Base-by-base conservation (phyloP, 257 asterid genomes). In the Thymus mandschuricus region DNA sequence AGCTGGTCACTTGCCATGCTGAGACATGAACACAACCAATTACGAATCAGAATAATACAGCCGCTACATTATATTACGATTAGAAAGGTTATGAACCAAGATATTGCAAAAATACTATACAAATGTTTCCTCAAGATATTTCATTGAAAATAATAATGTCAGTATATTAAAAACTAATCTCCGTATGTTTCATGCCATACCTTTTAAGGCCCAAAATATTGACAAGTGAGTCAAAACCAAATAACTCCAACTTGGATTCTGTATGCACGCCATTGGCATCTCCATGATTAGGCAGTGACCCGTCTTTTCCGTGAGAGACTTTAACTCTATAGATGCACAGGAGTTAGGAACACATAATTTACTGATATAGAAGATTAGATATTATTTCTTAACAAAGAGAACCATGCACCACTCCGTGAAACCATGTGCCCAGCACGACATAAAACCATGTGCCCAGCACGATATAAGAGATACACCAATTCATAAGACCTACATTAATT, bases 161-260 rank as follows among this genome's bases (percentile, higher is more conserved):
- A 54, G 70, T 51, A 15, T 10, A 51, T 10, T 30, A 63, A 71
- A 34, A 61, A 11, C 34, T 35, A 45, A 40, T 35, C 55, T 43
- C 10, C 5, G 40, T 35, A 4, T 35, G 40, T 6, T 35, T 43
- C 6, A 51, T 31, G 5, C 38, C 81, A 57, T 85, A 94, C 99
- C 97, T 91, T 83, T 89, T 94, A 72, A 94, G 99, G 77, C 99
- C 99, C 79, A 92, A 82, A 69, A 91, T 94, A 78, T 91, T 92
- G 62, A 94, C 99, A 11, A 94, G 98, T 41, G 99, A 94, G 76
- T 94, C 98, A 79, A 93, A 89, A 70, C 98, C 98, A 87, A 94
- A 94, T 73, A 94, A 81, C 83, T 89, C 99, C 92, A 94, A 80
- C 81, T 92, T 91, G 73, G 99, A 94, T 71, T 89, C 95, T 41